These are phyloP conservation scores for Prunus campanulata DNA, from an alignment of 306 rosid species.

Conservation along the genomic window DNA sequence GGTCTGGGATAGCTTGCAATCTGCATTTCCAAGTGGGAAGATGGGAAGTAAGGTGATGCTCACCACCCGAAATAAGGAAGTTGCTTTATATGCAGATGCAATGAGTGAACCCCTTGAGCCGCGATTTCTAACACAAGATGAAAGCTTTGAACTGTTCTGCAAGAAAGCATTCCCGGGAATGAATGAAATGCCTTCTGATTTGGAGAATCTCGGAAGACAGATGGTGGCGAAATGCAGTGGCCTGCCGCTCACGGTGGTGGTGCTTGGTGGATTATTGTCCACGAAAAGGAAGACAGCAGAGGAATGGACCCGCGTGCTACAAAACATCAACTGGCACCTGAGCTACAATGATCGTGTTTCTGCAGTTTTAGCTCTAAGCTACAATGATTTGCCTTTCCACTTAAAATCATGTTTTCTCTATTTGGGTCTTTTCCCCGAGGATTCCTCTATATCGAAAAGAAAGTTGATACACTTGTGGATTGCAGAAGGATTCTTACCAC, in stretches of 20 bases:
- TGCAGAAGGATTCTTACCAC: not conserved
- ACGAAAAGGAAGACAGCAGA: not conserved
- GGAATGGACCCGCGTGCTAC: not conserved
- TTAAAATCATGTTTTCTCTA: slow-evolving; percentile 14
- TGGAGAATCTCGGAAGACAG: not conserved
- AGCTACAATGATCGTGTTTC: not conserved
- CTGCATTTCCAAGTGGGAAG: not conserved
- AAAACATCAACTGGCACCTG: not conserved
- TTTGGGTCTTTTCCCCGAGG: slow-evolving; percentile 11
- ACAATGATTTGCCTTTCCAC: not conserved
- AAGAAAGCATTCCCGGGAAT: not conserved
- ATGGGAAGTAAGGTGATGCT: not conserved
- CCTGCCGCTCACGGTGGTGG: not conserved
- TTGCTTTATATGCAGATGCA: not conserved
- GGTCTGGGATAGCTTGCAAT: not conserved
- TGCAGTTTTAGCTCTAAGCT: slow-evolving; percentile 9
- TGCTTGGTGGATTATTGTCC: not conserved
- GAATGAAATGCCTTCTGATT: not conserved
- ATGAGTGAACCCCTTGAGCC: not conserved
- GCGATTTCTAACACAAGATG: not conserved
- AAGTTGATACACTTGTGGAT: slow-evolving; percentile 1
- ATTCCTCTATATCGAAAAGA: not conserved
- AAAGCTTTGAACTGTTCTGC: not conserved
- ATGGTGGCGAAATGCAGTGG: not conserved
- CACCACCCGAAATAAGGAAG: not conserved